Evolutionary conservation across 306 rosid genomes (phyloP).

Genomic region (Pyrus betulifolia): DNA sequence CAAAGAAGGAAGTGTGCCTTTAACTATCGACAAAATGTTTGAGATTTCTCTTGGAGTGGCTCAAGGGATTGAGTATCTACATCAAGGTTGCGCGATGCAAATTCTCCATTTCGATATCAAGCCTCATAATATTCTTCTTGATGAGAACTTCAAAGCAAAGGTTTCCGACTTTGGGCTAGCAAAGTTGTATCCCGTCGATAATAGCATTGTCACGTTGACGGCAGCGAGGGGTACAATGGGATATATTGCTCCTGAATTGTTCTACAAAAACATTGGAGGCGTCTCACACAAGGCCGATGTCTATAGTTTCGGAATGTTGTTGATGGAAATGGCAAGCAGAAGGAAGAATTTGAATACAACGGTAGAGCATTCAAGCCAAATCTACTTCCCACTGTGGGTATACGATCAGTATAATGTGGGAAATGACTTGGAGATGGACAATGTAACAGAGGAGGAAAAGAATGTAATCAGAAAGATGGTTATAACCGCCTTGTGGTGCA

Average conservation of each 20-base stretch:
- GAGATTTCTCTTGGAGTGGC: too few species aligned
- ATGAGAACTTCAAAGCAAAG: not conserved
- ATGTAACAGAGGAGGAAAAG: too few species aligned
- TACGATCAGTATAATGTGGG: too few species aligned
- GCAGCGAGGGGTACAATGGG: not conserved
- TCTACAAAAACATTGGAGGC: too few species aligned
- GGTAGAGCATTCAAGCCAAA: not conserved
- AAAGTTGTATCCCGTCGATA: not conserved
- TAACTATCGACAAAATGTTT: not conserved
- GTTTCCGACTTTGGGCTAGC: conserved; percentile 3
- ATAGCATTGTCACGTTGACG: not conserved
- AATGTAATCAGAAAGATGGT: too few species aligned
- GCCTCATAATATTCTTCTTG: too few species aligned
- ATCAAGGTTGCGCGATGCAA: too few species aligned
- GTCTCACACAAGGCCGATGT: not conserved
- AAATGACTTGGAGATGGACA: not conserved
- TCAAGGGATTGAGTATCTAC: too few species aligned
- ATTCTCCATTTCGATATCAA: too few species aligned
- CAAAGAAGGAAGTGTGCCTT: not conserved
- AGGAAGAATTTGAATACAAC: not conserved
- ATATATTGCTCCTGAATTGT: too few species aligned
- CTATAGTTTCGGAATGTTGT: not conserved
- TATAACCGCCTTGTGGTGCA: too few species aligned
- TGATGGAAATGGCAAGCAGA: not conserved
- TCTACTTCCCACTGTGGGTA: not conserved